phyloP scores from a whole-genome alignment of 2,329 filamentous ascomycete genomes.

The Dactylellina haptotyla region DNA sequence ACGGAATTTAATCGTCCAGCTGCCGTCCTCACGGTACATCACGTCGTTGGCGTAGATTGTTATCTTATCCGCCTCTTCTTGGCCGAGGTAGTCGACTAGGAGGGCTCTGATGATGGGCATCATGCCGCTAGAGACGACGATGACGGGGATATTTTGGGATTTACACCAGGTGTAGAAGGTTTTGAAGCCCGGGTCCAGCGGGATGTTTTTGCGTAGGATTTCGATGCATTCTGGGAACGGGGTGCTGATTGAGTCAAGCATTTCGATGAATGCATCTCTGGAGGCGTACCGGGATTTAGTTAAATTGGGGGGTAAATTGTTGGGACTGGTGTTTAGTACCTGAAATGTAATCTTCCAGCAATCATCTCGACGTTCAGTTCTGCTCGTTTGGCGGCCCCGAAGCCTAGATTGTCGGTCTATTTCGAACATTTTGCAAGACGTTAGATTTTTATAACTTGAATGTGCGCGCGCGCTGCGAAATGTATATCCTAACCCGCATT shows the following conservation, averaged over 20 bases:
- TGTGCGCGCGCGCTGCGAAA: not conserved
- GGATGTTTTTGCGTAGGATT: constrained; percentile 81
- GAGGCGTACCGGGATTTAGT: too few species aligned
- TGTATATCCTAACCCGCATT: too few species aligned
- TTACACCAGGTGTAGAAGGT: constrained; percentile 87
- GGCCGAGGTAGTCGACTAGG: constrained; percentile 81
- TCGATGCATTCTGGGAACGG: constrained; percentile 85
- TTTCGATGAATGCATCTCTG: constrained; percentile 83
- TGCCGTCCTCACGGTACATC: constrained; percentile 78
- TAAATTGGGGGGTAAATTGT: not conserved
- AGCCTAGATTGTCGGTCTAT: constrained; percentile 88
- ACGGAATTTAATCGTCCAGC: constrained; percentile 88
- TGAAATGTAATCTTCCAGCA: constrained; percentile 75
- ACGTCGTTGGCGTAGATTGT: constrained; percentile 92
- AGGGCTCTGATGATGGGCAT: constrained; percentile 86
- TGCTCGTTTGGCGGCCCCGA: constrained; percentile 75
- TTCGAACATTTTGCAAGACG: not conserved
- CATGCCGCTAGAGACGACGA: constrained; percentile 94
- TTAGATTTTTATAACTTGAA: not conserved
- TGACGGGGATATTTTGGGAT: constrained; percentile 85
- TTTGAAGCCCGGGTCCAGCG: constrained; percentile 86
- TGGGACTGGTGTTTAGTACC: constrained; percentile 62
- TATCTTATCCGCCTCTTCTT: constrained; percentile 75
- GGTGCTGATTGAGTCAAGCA: constrained; percentile 86
- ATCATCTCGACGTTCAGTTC: constrained; percentile 82